Conservation (phyloP, 441 rosid genomes). For the Mallotus repandus region DNA sequence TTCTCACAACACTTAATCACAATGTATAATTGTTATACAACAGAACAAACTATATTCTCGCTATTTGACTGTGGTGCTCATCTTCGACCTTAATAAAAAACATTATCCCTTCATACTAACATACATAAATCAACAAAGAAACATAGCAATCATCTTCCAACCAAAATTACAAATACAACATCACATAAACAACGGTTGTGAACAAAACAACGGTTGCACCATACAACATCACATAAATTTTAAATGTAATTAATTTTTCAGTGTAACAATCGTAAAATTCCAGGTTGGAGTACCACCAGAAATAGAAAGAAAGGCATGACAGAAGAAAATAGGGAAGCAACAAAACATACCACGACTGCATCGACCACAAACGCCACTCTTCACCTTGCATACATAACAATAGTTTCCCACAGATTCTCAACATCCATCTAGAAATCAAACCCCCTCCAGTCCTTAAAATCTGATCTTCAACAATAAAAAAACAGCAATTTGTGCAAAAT, state of each 20-base stretch:
- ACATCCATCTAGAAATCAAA: slow-evolving; percentile 81
- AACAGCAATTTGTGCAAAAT: slow-evolving; percentile 94
- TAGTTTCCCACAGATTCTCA: slow-evolving; percentile 94
- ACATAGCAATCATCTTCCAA: neutral
- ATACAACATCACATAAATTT: slow-evolving; percentile 10
- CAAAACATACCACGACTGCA: slow-evolving; percentile 95
- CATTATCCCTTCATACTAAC: neutral
- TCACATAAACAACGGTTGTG: slow-evolving; percentile 1
- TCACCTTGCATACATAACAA: slow-evolving; percentile 89
- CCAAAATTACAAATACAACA: too few species aligned
- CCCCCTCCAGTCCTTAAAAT: slow-evolving; percentile 87
- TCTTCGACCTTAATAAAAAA: neutral
- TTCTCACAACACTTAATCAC: neutral
- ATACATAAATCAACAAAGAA: neutral
- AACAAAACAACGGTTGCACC: slow-evolving; percentile 8
- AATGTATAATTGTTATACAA: neutral
- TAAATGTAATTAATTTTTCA: neutral
- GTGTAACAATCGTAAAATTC: slow-evolving; percentile 14
- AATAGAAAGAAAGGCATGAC: slow-evolving; percentile 17
- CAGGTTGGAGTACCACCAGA: slow-evolving; percentile 13
- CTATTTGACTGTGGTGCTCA: neutral
- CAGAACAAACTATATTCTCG: neutral
- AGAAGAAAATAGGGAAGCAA: slow-evolving; percentile 27
- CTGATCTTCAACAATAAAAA: slow-evolving; percentile 87
- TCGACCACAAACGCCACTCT: slow-evolving; percentile 82